phyloP scores from a whole-genome alignment of 495 filamentous ascomycete species.

The Penicillium lagena region DNA sequence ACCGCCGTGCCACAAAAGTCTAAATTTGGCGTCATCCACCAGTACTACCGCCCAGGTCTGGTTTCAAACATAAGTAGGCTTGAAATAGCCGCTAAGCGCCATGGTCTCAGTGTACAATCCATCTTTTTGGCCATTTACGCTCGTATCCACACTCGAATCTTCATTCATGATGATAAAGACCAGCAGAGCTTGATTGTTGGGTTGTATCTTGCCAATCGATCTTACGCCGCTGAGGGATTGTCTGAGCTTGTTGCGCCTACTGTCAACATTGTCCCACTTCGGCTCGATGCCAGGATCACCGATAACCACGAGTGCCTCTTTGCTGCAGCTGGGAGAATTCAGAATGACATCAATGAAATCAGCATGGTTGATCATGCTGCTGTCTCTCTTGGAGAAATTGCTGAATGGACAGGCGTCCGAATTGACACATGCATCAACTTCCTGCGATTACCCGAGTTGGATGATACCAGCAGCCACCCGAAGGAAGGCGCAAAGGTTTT shows the following conservation, averaged over 20 bases:
- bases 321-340: slow-evolving; percentile 18
- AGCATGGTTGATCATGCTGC: slow-evolving; percentile 20
- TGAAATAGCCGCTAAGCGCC: slow-evolving; percentile 19
- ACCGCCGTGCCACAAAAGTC: neutral
- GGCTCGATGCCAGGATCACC: slow-evolving; percentile 15
- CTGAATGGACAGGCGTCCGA: slow-evolving; percentile 29
- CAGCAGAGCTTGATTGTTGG: slow-evolving; percentile 15
- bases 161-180: slow-evolving; percentile 1
- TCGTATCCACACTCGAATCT: slow-evolving; percentile 16
- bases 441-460: slow-evolving; percentile 22
- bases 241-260: slow-evolving; percentile 24
- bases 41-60: slow-evolving; percentile 22
- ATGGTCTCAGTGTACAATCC: slow-evolving; percentile 26
- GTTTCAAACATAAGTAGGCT: slow-evolving; percentile 18
- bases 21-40: slow-evolving; percentile 14
- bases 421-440: slow-evolving; percentile 32
- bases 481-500: neutral
- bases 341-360: slow-evolving; percentile 25
- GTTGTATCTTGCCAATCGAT: slow-evolving; percentile 31
- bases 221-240: slow-evolving; percentile 19
- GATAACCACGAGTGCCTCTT: slow-evolving; percentile 11
- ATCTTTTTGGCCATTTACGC: slow-evolving; percentile 29
- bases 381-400: slow-evolving; percentile 27
- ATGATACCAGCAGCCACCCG: slow-evolving; percentile 2
- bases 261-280: slow-evolving; percentile 30